Conservation (phyloP, 352 stramenopile genomes). For the Phytophthora fragariaefolia region DNA sequence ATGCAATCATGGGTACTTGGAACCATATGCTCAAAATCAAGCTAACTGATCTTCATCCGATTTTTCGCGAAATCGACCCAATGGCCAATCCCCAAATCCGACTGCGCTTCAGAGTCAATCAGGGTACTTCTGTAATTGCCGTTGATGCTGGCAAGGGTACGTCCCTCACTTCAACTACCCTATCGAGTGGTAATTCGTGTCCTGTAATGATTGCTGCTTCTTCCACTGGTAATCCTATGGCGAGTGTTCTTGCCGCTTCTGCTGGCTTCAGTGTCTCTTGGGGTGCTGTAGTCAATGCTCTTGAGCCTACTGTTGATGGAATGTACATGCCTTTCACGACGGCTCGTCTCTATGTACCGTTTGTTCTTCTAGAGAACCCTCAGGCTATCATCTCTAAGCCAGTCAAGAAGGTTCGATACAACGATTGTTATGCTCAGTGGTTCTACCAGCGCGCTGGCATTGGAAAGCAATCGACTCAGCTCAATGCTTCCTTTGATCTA, state of each 20-base stretch:
- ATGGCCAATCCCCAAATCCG: conserved; percentile 20
- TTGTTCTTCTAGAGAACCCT: conserved; percentile 12
- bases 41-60: not conserved
- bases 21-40: conserved; percentile 17
- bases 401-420: conserved; percentile 16
- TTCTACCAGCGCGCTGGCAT: conserved; percentile 18
- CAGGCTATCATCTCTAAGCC: conserved; percentile 18
- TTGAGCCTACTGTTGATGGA: conserved; percentile 9
- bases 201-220: conserved; percentile 2
- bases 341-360: conserved; percentile 1
- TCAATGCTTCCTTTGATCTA: conserved; percentile 7
- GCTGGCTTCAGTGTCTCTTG: conserved; percentile 10
- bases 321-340: conserved; percentile 12
- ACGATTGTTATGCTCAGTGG: conserved; percentile 9
- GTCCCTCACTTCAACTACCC: conserved; percentile 5
- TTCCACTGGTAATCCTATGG: conserved; percentile 8
- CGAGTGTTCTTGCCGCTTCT: not conserved
- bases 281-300: conserved; percentile 7
- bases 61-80: conserved; percentile 3
- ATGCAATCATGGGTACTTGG: conserved; percentile 9
- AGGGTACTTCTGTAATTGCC: conserved; percentile 6
- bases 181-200: not conserved
- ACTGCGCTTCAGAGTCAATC: conserved; percentile 5
- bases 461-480: conserved; percentile 1
- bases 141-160: not conserved